phyloP scores from a whole-genome alignment of 352 stramenopile species.

The Globisporangium emineosum region DNA sequence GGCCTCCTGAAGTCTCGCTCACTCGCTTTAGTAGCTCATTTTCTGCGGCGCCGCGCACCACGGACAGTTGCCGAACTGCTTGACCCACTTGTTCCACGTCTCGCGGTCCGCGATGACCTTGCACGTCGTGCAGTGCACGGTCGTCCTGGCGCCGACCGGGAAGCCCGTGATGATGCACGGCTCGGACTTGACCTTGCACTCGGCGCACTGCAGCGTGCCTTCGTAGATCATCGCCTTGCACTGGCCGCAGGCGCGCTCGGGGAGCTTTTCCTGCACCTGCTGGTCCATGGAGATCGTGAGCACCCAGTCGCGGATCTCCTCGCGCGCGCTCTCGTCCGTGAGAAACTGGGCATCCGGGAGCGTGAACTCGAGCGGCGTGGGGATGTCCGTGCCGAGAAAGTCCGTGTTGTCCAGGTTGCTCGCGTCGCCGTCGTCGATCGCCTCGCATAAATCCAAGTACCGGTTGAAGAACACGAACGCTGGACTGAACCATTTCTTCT shows the following conservation, averaged over 20 bases:
- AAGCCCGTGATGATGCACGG: constrained; percentile 92
- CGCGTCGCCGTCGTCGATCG: constrained; percentile 89
- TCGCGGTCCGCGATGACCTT: constrained; percentile 84
- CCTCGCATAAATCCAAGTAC: constrained; percentile 93
- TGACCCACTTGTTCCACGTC: constrained; percentile 90
- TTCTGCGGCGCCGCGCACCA: constrained; percentile 83
- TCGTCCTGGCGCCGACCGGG: constrained; percentile 82
- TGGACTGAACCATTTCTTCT: constrained; percentile 89
- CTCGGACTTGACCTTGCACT: constrained; percentile 73
- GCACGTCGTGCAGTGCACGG: constrained; percentile 87
- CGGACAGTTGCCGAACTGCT: constrained; percentile 78
- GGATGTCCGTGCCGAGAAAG: constrained; percentile 92
- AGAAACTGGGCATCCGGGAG: constrained; percentile 80
- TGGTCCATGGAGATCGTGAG: constrained; percentile 95
- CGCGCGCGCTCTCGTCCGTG: constrained; percentile 73
- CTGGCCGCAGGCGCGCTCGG: constrained; percentile 62
- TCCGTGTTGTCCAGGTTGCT: constrained; percentile 92
- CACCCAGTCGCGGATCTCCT: constrained; percentile 95
- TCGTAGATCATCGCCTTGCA: constrained; percentile 90
- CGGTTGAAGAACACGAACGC: constrained; percentile 95
- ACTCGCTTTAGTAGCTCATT: constrained; percentile 70
- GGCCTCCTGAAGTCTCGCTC: background rate
- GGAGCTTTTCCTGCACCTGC: constrained; percentile 89
- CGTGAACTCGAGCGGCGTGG: constrained; percentile 71
- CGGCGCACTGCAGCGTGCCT: constrained; percentile 64